Conservation (phyloP, 2,329 filamentous ascomycete genomes). For the Colletotrichum limetticola region DNA sequence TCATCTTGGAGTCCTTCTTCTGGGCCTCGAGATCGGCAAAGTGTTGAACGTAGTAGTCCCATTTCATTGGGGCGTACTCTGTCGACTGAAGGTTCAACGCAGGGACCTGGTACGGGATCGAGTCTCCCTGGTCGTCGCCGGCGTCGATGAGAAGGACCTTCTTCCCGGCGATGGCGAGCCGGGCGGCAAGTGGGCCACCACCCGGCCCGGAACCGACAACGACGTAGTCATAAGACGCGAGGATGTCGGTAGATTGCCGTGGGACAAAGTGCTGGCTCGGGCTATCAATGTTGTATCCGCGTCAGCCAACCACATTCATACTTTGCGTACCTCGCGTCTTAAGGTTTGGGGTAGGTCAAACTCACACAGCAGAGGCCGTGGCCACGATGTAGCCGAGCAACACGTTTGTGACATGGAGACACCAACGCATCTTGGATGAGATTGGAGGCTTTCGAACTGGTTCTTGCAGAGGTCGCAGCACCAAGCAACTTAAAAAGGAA, state of each 20-base stretch:
- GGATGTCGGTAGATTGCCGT: slow-evolving; percentile 21
- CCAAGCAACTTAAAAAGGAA: background rate
- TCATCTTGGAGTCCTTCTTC: slow-evolving; percentile 63
- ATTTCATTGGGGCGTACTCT: slow-evolving; percentile 36
- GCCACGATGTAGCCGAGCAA: slow-evolving; percentile 26
- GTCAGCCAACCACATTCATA: background rate
- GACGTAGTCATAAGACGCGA: slow-evolving; percentile 63
- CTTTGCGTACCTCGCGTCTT: background rate
- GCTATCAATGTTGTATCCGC: background rate
- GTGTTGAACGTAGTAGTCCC: slow-evolving; percentile 38
- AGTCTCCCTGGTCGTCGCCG: slow-evolving; percentile 62
- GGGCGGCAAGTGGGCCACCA: slow-evolving; percentile 64
- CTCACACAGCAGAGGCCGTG: slow-evolving; percentile 24
- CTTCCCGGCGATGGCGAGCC: slow-evolving; percentile 66
- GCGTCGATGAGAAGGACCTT: slow-evolving; percentile 69
- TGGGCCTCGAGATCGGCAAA: slow-evolving; percentile 33
- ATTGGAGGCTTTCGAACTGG: background rate
- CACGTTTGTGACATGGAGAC: slow-evolving; percentile 3
- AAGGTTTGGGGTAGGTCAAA: background rate
- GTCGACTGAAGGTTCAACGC: slow-evolving; percentile 39
- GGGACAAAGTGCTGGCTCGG: slow-evolving; percentile 10
- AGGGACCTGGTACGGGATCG: slow-evolving; percentile 41
- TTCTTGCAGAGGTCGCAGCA: background rate
- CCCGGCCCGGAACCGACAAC: slow-evolving; percentile 68
- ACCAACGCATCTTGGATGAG: slow-evolving; percentile 23